Conservation (phyloP, 179 eudicot genomes). For the Beta lomatogona region DNA sequence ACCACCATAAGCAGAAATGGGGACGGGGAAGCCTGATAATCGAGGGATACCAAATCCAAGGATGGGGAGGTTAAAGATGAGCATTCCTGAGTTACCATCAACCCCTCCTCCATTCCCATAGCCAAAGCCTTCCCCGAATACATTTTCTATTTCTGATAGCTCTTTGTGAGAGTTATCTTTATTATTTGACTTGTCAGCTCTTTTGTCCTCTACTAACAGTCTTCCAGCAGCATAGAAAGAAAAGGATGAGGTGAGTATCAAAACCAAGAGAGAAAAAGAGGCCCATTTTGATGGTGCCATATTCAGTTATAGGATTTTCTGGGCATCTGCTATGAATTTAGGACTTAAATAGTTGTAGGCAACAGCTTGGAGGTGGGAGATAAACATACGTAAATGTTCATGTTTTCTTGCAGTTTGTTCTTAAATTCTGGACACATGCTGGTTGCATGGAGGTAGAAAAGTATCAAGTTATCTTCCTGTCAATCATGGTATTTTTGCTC, state of each 20-base stretch:
- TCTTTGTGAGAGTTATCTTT: not conserved
- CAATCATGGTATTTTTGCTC: constrained; percentile 22
- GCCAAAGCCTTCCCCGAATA: constrained; percentile 23
- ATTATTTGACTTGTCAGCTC: constrained; percentile 4
- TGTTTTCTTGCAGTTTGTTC: constrained; percentile 22
- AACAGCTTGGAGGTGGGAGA: not conserved
- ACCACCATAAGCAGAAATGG: not conserved
- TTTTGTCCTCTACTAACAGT: constrained; percentile 12
- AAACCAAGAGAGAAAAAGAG: constrained; percentile 12
- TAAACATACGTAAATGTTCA: constrained; percentile 6
- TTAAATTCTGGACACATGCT: constrained; percentile 19
- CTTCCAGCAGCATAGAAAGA: constrained; percentile 24
- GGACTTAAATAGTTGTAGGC: constrained; percentile 27
- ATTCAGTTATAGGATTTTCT: not conserved
- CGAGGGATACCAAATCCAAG: constrained; percentile 9
- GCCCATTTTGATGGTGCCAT: constrained; percentile 22
- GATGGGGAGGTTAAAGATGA: constrained; percentile 14
- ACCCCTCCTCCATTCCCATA: not conserved
- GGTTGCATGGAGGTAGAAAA: constrained; percentile 21
- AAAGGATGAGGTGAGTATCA: constrained; percentile 23
- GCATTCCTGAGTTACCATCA: not conserved
- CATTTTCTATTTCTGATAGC: not conserved
- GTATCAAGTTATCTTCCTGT: constrained; percentile 14
- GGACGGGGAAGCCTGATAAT: not conserved
- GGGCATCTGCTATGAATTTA: not conserved